Percentiles rank a stretch among this genome's conserved stretches.
These are phyloP conservation scores for Pyrus betulifolia DNA, from an alignment of 306 rosid genomes.

Conservation along the genomic window DNA sequence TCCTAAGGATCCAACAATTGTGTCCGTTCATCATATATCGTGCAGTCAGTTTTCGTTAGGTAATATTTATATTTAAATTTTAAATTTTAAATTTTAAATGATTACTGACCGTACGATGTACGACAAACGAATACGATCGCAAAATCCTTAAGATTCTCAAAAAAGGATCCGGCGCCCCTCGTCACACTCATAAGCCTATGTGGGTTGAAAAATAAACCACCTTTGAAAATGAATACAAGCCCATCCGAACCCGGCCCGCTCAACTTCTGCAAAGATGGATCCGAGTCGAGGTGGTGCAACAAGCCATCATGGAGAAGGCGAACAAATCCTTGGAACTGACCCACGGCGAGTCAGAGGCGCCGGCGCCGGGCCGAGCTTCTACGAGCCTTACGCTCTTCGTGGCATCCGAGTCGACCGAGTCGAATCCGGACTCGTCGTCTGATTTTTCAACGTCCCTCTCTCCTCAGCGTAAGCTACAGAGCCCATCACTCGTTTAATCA, in stretches of 20 bases:
- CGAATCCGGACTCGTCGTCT: constrained; percentile 58
- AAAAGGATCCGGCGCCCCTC: too few relatives aligned
- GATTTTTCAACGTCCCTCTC: constrained; percentile 64
- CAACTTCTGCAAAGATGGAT: not conserved
- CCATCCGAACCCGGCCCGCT: too few relatives aligned
- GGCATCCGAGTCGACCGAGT: constrained; percentile 78
- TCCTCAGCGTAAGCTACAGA: constrained; percentile 22
- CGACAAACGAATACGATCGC: too few relatives aligned
- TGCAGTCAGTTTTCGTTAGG: too few relatives aligned
- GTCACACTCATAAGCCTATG: too few relatives aligned
- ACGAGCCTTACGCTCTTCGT: constrained; percentile 40
- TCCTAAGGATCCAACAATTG: too few relatives aligned
- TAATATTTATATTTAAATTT: too few relatives aligned
- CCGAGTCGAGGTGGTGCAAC: not conserved
- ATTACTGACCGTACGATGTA: too few relatives aligned
- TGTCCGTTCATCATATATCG: too few relatives aligned
- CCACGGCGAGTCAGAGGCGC: constrained; percentile 30
- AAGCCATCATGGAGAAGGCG: constrained; percentile 41
- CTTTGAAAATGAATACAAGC: not conserved
- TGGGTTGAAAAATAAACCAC: not conserved
- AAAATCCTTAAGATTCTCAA: too few relatives aligned
- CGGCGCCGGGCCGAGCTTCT: constrained; percentile 38
- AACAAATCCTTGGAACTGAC: constrained; percentile 30
- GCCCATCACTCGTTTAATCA: not conserved
- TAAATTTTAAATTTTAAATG: too few relatives aligned